Conservation (phyloP, 2,329 filamentous ascomycete genomes). For the Plenodomus biglobosus region DNA sequence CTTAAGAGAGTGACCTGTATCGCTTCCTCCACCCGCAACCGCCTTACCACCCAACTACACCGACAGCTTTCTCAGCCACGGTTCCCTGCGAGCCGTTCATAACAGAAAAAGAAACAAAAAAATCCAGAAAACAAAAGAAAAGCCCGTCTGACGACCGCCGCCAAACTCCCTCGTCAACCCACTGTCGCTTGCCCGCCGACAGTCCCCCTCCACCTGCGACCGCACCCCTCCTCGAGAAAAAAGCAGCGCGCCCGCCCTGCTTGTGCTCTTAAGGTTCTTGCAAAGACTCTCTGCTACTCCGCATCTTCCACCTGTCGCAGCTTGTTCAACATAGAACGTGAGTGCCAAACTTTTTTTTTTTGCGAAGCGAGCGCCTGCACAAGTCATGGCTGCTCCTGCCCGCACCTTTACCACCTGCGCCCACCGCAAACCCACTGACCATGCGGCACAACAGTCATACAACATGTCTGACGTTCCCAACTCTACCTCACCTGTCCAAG, state of each 20-base stretch:
- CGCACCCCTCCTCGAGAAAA: conserved; percentile 22
- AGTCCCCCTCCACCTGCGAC: conserved; percentile 21
- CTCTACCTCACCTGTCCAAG: conserved; percentile 59
- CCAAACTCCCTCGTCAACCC: conserved; percentile 26
- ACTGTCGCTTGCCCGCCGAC: conserved; percentile 35
- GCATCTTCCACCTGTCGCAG: conserved; percentile 24
- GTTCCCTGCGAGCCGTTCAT: conserved; percentile 39
- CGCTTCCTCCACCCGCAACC: conserved; percentile 21
- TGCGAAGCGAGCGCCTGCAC: conserved; percentile 37
- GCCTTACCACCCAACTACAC: conserved; percentile 27
- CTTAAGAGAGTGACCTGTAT: conserved; percentile 23
- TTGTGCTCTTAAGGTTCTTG: conserved; percentile 18
- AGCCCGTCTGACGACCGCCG: conserved; percentile 31
- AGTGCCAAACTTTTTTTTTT: conserved; percentile 34
- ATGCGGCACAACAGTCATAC: conserved; percentile 21
- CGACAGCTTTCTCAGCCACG: conserved; percentile 30
- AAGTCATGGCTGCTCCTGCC: conserved; percentile 31
- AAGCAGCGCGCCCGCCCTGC: conserved; percentile 24
- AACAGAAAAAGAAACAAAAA: conserved; percentile 46
- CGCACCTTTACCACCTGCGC: conserved; percentile 24
- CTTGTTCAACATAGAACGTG: conserved; percentile 30
- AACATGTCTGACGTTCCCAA: conserved; percentile 50
- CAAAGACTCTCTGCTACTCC: conserved; percentile 17
- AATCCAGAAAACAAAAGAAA: conserved; percentile 44
- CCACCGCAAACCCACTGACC: conserved; percentile 25